Conservation (phyloP, 768 basidiomycete genomes). For the Filobasidium wieringae region DNA sequence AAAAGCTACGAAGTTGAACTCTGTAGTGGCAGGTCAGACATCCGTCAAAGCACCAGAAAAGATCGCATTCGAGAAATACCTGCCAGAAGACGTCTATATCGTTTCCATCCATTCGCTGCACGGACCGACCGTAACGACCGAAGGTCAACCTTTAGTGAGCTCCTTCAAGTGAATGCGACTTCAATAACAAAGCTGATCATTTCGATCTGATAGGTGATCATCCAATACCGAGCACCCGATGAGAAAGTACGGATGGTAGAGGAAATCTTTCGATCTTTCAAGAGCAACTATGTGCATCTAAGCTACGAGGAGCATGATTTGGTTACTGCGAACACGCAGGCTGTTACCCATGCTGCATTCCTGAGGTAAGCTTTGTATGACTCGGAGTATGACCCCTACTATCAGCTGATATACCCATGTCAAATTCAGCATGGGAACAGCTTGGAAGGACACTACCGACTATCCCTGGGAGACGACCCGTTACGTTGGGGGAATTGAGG, state of each 20-base stretch:
- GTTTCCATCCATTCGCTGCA: conserved; percentile 90
- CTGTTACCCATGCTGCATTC: conserved; percentile 95
- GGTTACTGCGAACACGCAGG: conserved; percentile 96
- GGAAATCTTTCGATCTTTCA: conserved; percentile 62
- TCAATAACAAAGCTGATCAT: neutral
- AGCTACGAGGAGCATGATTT: conserved; percentile 94
- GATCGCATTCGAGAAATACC: conserved; percentile 72
- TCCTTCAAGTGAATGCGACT: neutral
- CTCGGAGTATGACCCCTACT: neutral
- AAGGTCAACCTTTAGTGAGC: conserved; percentile 78
- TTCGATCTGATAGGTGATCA: conserved; percentile 55
- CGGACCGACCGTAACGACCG: conserved; percentile 75
- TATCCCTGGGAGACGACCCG: conserved; percentile 92
- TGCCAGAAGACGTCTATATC: conserved; percentile 76
- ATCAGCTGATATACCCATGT: no score
- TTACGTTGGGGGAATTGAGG: conserved; percentile 95
- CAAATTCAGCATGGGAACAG: conserved; percentile 79
- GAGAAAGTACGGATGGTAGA: conserved; percentile 66
- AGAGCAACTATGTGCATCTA: conserved; percentile 77
- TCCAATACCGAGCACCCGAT: conserved; percentile 70
- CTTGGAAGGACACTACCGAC: conserved; percentile 62
- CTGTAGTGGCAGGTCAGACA: conserved; percentile 89
- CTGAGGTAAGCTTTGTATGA: conserved; percentile 52
- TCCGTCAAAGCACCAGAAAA: conserved; percentile 93
- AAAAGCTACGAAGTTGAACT: conserved; percentile 80